Evolutionary conservation across 2,329 filamentous ascomycete genomes (phyloP).

Genomic region (Fusarium sp.): DNA sequence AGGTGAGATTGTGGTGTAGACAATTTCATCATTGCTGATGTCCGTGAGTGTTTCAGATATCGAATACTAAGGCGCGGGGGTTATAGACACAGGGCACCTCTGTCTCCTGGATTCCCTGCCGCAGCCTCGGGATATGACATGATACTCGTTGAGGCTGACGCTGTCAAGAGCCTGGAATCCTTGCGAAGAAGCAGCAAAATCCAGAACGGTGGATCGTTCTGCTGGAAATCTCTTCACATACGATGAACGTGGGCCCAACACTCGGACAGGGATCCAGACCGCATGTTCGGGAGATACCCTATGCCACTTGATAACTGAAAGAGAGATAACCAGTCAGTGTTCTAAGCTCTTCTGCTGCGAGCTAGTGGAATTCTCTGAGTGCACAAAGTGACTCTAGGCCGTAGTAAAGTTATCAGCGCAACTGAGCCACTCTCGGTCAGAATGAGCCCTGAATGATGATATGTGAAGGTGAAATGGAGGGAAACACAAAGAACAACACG

Average conservation of each 20-base stretch:
- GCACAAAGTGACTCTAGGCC: constrained; percentile 10
- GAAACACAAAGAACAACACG: constrained; percentile 18
- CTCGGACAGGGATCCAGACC: constrained; percentile 40
- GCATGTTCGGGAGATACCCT: constrained; percentile 33
- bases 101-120: constrained; percentile 17
- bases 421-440: constrained; percentile 17
- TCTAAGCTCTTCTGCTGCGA: constrained; percentile 10
- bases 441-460: constrained; percentile 23
- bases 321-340: neutral
- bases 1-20: neutral
- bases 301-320: constrained; percentile 19
- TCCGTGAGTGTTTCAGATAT: constrained; percentile 25
- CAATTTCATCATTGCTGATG: constrained; percentile 15
- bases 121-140: constrained; percentile 35
- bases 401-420: constrained; percentile 10
- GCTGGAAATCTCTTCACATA: constrained; percentile 35
- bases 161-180: constrained; percentile 8
- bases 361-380: constrained; percentile 10
- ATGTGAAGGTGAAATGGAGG: constrained; percentile 21
- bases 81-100: constrained; percentile 6
- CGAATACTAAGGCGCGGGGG: constrained; percentile 22
- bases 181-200: constrained; percentile 33
- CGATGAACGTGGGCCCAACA: constrained; percentile 24
- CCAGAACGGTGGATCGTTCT: constrained; percentile 38
- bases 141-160: constrained; percentile 19